Percentiles rank a stretch among this genome's conserved stretches.
Conservation (phyloP, 1,139 yeast genomes). For the Scheffersomyces illinoinensis region DNA sequence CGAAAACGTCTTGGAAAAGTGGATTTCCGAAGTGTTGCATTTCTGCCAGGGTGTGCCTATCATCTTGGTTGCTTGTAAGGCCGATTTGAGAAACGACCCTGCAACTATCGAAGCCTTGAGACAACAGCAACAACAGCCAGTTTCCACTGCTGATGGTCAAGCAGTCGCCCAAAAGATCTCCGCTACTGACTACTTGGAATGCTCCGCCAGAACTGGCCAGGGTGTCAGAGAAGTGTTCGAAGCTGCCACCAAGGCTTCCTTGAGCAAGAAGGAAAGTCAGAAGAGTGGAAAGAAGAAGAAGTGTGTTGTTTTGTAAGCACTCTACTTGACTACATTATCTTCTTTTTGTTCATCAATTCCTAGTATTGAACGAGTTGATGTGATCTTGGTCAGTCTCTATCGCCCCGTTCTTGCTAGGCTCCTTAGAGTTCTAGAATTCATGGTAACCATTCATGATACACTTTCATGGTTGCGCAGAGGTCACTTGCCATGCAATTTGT, state of each 20-base stretch:
- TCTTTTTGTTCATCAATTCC: neutral
- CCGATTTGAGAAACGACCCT: conserved; percentile 84
- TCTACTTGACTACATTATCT: neutral
- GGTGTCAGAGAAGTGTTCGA: conserved; percentile 91
- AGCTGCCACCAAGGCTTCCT: conserved; percentile 88
- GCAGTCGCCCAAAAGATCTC: conserved; percentile 85
- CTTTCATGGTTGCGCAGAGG: neutral
- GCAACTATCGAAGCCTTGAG: conserved; percentile 74
- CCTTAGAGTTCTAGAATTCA: neutral
- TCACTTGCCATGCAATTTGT: neutral
- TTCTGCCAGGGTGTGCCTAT: conserved; percentile 96
- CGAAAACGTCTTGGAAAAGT: conserved; percentile 90
- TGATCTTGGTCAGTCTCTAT: neutral
- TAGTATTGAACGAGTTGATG: neutral
- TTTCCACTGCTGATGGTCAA: conserved; percentile 77
- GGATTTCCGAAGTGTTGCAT: conserved; percentile 93
- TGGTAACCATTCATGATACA: neutral
- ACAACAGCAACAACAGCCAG: conserved; percentile 76
- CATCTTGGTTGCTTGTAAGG: conserved; percentile 89
- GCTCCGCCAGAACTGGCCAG: conserved; percentile 89
- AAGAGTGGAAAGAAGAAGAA: conserved; percentile 55
- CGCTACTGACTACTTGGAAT: conserved; percentile 83
- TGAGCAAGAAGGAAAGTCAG: conserved; percentile 54
- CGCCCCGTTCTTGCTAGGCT: neutral
- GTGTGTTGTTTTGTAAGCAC: conserved; percentile 57